Conservation (phyloP, 1,139 yeast genomes). For the Saccharomyces hybrid region DNA sequence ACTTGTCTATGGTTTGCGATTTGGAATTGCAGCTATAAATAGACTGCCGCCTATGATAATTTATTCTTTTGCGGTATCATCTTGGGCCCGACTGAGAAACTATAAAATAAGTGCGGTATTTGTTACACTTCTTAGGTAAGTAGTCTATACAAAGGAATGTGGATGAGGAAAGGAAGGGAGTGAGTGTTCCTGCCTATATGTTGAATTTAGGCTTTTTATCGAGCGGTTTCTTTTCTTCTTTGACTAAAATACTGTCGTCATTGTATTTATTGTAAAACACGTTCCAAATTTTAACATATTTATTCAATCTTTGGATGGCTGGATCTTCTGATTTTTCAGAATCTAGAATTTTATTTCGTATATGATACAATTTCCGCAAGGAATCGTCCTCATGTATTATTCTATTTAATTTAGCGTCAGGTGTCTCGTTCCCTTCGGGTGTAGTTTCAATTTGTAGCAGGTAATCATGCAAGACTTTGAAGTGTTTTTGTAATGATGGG, state of each 20-base stretch:
- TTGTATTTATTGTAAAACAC: slow-evolving; percentile 15
- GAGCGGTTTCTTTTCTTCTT: not conserved
- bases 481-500: slow-evolving; percentile 63
- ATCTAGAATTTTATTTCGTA: slow-evolving; percentile 22
- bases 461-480: slow-evolving; percentile 55
- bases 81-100: not conserved
- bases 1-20: slow-evolving; percentile 53
- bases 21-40: slow-evolving; percentile 16
- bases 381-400: slow-evolving; percentile 34
- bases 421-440: slow-evolving; percentile 27
- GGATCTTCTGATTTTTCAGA: slow-evolving; percentile 18
- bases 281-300: slow-evolving; percentile 26
- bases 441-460: slow-evolving; percentile 54
- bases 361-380: slow-evolving; percentile 22
- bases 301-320: slow-evolving; percentile 16
- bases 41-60: not conserved
- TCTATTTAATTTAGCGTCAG: slow-evolving; percentile 13
- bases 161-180: not conserved
- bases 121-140: not conserved
- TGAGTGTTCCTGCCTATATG: not conserved
- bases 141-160: not conserved
- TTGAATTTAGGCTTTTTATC: not conserved
- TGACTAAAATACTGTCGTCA: slow-evolving; percentile 1
- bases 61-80: not conserved
- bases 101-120: not conserved